phyloP scores from a whole-genome alignment of 768 basidiomycete species.

The Xerocomellus amylosporus region DNA sequence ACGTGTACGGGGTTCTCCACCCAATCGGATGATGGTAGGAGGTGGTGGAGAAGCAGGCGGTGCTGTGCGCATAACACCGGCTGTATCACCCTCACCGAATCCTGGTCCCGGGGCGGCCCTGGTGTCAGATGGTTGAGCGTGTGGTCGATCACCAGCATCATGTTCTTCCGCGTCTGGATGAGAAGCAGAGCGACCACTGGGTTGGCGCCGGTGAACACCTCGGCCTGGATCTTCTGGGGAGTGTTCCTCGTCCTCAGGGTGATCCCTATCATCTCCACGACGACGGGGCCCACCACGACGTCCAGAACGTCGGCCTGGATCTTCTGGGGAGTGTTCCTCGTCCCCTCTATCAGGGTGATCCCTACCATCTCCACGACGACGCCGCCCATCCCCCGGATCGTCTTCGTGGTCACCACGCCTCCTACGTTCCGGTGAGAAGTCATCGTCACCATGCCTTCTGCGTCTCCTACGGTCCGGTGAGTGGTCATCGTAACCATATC shows the following conservation, averaged over 20 bases:
- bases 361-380: background rate
- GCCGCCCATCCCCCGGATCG: slow-evolving; percentile 9
- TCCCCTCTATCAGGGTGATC: background rate
- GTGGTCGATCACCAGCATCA: slow-evolving; percentile 16
- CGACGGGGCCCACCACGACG: background rate
- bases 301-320: background rate
- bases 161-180: slow-evolving; percentile 10
- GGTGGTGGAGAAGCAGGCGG: slow-evolving; percentile 21
- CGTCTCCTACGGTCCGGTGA: slow-evolving; percentile 13
- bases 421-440: slow-evolving; percentile 15
- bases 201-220: slow-evolving; percentile 1
- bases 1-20: slow-evolving; percentile 19
- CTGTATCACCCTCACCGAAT: slow-evolving; percentile 10
- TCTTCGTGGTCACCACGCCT: background rate
- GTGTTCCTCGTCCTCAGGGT: background rate
- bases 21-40: slow-evolving; percentile 32
- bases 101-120: slow-evolving; percentile 10
- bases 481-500: background rate
- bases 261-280: background rate
- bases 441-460: background rate
- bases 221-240: slow-evolving; percentile 12
- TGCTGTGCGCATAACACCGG: background rate
- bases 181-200: slow-evolving; percentile 16
- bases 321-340: slow-evolving; percentile 10
- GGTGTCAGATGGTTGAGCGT: slow-evolving; percentile 4